Evolutionary conservation across 805 yeast species (phyloP).

Genomic region (Pichia cephalocereana): DNA sequence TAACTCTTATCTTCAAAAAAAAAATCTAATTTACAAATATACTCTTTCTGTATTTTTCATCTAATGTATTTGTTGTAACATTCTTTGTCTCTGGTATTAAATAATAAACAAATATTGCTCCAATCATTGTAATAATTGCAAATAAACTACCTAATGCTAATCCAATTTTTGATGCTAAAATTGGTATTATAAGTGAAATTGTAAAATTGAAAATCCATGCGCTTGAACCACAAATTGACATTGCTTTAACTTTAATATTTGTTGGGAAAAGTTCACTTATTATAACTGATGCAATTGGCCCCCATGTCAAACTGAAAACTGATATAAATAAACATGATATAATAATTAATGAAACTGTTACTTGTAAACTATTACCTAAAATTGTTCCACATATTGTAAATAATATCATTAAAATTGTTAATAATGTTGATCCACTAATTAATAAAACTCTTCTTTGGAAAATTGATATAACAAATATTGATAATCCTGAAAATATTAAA

Average conservation of each 20-base stretch:
- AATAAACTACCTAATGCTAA: constrained; percentile 61
- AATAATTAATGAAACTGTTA: constrained; percentile 45
- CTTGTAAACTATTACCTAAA: constrained; percentile 29
- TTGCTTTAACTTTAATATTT: constrained; percentile 46
- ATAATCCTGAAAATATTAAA: constrained; percentile 40
- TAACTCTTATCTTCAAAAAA: not conserved
- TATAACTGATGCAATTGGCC: constrained; percentile 59
- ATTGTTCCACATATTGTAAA: constrained; percentile 51
- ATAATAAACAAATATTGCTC: constrained; percentile 19
- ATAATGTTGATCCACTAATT: constrained; percentile 37
- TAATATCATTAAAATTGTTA: constrained; percentile 43
- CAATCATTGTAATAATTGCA: constrained; percentile 15
- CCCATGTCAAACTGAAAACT: constrained; percentile 65
- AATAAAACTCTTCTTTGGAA: constrained; percentile 40
- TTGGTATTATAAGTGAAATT: constrained; percentile 62
- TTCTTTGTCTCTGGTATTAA: constrained; percentile 28
- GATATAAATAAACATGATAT: constrained; percentile 51
- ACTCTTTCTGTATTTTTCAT: constrained; percentile 12
- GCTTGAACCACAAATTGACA: constrained; percentile 48
- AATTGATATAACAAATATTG: constrained; percentile 38
- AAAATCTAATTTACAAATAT: not conserved
- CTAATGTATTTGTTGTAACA: constrained; percentile 15
- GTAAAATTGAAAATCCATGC: constrained; percentile 59
- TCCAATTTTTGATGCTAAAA: constrained; percentile 50
- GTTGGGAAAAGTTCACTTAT: constrained; percentile 60